A percentile compares a stretch with the other conserved stretches of the same genome.
These are phyloP conservation scores for Paraphaeosphaeria sporulosa DNA, from an alignment of 2,329 filamentous ascomycete species.

Conservation along the genomic window DNA sequence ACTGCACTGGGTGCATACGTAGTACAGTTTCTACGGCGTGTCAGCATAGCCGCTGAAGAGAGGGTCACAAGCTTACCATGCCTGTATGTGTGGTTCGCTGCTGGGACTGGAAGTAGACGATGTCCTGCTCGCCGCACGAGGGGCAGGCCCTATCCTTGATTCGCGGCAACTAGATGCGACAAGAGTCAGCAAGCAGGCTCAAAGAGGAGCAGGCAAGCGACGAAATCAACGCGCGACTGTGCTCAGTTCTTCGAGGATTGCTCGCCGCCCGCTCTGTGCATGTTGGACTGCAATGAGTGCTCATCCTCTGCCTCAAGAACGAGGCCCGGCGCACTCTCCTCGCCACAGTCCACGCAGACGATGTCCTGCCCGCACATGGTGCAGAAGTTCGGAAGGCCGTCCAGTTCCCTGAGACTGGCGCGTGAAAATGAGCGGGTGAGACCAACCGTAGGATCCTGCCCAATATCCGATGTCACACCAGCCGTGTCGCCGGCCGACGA, in stretches of 20 bases:
- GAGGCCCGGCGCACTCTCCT: conserved; percentile 53
- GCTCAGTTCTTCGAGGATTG: conserved; percentile 44
- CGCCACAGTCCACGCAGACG: conserved; percentile 61
- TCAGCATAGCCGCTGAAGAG: conserved; percentile 19
- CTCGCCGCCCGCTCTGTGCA: conserved; percentile 37
- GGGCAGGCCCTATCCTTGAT: conserved; percentile 80
- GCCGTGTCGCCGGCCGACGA: conserved; percentile 93
- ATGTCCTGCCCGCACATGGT: conserved; percentile 66
- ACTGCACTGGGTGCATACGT: conserved; percentile 90
- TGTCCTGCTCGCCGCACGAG: conserved; percentile 83
- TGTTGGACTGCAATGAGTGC: conserved; percentile 30
- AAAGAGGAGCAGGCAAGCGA: conserved; percentile 45
- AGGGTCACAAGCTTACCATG: conserved; percentile 72
- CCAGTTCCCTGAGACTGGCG: conserved; percentile 30
- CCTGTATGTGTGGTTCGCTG: conserved; percentile 96
- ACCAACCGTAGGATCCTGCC: conserved; percentile 98
- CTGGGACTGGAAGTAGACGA: conserved; percentile 98
- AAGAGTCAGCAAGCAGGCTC: conserved; percentile 48
- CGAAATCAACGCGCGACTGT: conserved; percentile 33
- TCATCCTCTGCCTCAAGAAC: conserved; percentile 55
- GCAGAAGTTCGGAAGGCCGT: conserved; percentile 58
- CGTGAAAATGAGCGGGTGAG: conserved; percentile 44
- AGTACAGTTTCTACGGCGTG: conserved; percentile 58
- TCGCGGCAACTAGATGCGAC: conserved; percentile 78
- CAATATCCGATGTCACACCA: conserved; percentile 96